These are phyloP conservation scores for Alisma plantagoaquatica DNA, from an alignment of 106 monocot species.

Conservation along the genomic window DNA sequence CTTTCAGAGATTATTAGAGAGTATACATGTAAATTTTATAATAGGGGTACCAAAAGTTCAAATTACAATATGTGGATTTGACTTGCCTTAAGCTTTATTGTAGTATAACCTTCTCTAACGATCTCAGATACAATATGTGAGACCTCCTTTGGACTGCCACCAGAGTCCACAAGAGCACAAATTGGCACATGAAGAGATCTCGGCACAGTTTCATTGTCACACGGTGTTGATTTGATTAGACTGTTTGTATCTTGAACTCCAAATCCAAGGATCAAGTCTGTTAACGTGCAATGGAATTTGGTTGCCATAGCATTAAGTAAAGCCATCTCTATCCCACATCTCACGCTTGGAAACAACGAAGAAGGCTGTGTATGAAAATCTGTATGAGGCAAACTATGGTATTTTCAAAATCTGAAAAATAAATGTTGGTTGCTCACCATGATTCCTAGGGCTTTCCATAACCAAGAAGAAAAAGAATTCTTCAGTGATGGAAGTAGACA, in stretches of 20 bases:
- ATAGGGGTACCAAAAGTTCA: background rate
- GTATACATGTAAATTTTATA: background rate
- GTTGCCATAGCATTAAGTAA: conserved; percentile 64
- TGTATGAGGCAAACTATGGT: too few relatives aligned
- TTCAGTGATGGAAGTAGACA: conserved; percentile 46
- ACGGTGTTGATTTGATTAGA: too few relatives aligned
- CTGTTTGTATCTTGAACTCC: too few relatives aligned
- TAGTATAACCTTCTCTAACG: conserved; percentile 68
- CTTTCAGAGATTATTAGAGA: conserved; percentile 15
- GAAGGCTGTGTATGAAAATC: conserved; percentile 41
- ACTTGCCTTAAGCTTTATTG: conserved; percentile 77
- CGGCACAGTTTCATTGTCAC: conserved; percentile 9
- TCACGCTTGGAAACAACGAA: conserved; percentile 84
- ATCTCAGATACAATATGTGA: conserved; percentile 61
- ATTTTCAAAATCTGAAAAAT: too few relatives aligned
- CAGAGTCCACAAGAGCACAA: conserved; percentile 79
- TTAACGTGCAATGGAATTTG: conserved; percentile 23
- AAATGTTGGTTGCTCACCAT: conserved; percentile 44
- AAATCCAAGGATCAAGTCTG: conserved; percentile 29
- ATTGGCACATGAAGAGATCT: conserved; percentile 35
- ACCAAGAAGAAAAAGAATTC: conserved; percentile 75
- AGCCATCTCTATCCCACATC: conserved; percentile 93
- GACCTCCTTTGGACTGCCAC: conserved; percentile 58
- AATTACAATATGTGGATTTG: background rate
- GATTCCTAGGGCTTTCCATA: conserved; percentile 66